Conservation (phyloP, 805 yeast species). For the Candida andamanensis region DNA sequence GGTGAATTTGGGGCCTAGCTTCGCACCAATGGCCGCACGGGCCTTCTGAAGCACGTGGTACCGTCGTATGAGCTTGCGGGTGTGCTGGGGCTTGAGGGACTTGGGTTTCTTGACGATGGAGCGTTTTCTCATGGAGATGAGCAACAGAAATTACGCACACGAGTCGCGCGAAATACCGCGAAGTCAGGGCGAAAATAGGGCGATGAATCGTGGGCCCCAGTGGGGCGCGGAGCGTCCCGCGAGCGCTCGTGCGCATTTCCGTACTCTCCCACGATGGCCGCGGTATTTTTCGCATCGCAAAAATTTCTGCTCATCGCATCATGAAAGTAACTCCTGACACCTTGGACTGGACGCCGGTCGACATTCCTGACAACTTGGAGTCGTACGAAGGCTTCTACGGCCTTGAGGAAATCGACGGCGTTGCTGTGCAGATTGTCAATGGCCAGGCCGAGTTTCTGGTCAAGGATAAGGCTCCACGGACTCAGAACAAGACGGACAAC, state of each 20-base stretch:
- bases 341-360: constrained; percentile 75
- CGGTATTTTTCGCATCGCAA: no score
- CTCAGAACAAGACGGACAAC: constrained; percentile 14
- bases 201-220: no score
- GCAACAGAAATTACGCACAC: constrained; percentile 21
- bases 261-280: no score
- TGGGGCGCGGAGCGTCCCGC: no score
- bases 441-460: constrained; percentile 58
- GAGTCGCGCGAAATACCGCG: constrained; percentile 40
- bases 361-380: constrained; percentile 75
- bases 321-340: no score
- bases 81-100: constrained; percentile 59
- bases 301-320: no score
- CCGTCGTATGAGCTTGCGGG: constrained; percentile 71
- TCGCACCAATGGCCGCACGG: constrained; percentile 35
- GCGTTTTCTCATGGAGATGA: background rate
- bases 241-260: no score
- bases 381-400: constrained; percentile 92
- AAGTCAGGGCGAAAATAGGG: no score
- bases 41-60: constrained; percentile 69
- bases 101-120: constrained; percentile 25
- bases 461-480: constrained; percentile 24
- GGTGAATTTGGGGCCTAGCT: no score
- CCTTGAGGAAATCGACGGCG: constrained; percentile 91
- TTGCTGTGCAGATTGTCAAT: constrained; percentile 67